Base-by-base conservation (phyloP, 345 rosid genomes). In the Garcia nutans region DNA sequence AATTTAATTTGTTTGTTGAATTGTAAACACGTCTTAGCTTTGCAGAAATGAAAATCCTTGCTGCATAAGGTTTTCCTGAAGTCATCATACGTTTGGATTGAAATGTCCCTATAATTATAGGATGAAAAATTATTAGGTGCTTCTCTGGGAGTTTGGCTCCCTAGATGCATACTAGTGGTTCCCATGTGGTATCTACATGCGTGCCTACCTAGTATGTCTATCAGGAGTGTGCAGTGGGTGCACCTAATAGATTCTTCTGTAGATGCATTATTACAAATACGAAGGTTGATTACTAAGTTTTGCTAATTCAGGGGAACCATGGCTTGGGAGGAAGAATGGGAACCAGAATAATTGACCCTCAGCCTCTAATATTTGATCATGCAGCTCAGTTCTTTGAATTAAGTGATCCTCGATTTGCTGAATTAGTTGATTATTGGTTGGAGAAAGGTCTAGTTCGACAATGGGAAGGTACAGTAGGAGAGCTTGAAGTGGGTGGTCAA, bases 281-380 rank as follows among this genome's bases (percentile, higher is more conserved):
- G 76, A 54, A 20, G 55, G 64, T 73, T 74, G 55, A 54, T 79
- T 9, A n/a, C 19, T 16, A 6, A 54, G 41, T 42, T 64, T 24
- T 56, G 71, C 8, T 54, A 15, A 24, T 68, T 55, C 74, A 92
- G 97, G 97, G 97, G 67, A 84, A 84, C 79, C 99, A 91, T 87
- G 99, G 99, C 58, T 85, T 95, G 82, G 97, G 97, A 80, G 97
- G 99, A 80, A 89, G 99, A 80, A 85, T 95, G 94, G 97, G 91
- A 74, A 95, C 99, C 31, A 85, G 99, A 82, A 42, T 88, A 67
- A 74, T 91, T 56, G 93, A 85, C 69, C 89, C 92, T 76, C 82
- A 85, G 41, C 87, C 84, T 55, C 82, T 95, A 22, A 54, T 89
- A 73, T 95, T 95, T 37, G 97, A 95, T 74, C 99, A 95, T 77